Evolutionary conservation across 768 basidiomycete species (phyloP).

Genomic region (Paxillus ammoniavirescens): DNA sequence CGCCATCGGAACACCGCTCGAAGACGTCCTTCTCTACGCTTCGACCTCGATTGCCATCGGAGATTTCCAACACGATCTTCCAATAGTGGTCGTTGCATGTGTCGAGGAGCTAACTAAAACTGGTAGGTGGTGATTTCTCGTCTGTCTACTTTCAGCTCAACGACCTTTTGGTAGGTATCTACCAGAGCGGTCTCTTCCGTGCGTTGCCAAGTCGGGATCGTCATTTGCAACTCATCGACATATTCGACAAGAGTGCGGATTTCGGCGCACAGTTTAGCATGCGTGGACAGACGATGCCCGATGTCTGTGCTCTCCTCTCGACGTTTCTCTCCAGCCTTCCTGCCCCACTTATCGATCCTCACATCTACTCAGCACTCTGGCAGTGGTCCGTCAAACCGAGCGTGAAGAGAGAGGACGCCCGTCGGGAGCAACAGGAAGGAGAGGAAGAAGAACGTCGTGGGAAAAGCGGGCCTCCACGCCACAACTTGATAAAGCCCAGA

Average conservation of each 20-base stretch:
- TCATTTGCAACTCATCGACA: constrained; percentile 36
- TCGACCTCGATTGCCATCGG: constrained; percentile 33
- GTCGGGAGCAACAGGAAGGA: constrained; percentile 26
- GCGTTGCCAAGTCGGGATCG: constrained; percentile 40
- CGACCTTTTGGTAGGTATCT: constrained; percentile 34
- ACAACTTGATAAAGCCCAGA: constrained; percentile 2
- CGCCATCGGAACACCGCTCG: constrained; percentile 36
- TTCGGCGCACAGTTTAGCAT: constrained; percentile 25
- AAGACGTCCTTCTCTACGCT: constrained; percentile 32
- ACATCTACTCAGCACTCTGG: constrained; percentile 42
- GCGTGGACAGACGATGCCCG: constrained; percentile 38
- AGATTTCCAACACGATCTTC: constrained; percentile 38
- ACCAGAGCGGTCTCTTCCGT: constrained; percentile 42
- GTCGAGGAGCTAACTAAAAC: constrained; percentile 48
- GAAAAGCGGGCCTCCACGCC: constrained; percentile 25
- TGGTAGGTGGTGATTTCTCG: constrained; percentile 22
- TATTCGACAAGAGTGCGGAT: constrained; percentile 35
- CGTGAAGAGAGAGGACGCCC: constrained; percentile 32
- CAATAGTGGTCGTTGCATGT: constrained; percentile 39
- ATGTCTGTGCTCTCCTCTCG: constrained; percentile 45
- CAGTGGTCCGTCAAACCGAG: constrained; percentile 44
- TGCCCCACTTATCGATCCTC: constrained; percentile 41
- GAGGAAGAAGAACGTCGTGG: constrained; percentile 33
- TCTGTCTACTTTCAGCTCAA: neutral
- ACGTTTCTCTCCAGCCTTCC: constrained; percentile 49